A percentile compares a stretch with the other conserved stretches of the same genome.
Conservation (phyloP, 805 yeast genomes). For the Ogataea neopini region DNA sequence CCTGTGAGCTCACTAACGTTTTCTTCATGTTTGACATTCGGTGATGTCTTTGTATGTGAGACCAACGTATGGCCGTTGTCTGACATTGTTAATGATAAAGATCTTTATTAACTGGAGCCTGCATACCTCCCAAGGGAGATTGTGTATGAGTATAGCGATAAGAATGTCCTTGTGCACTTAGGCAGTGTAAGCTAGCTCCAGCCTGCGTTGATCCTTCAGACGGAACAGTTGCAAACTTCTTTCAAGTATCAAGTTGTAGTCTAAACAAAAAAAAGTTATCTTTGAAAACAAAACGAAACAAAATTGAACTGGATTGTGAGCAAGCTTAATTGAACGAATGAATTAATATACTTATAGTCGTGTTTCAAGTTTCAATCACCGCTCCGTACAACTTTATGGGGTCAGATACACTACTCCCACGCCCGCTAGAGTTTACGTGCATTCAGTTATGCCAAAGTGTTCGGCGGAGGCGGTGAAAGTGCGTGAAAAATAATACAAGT, state of each 20-base stretch:
- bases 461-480: not conserved
- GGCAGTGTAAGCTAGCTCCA: slow-evolving; percentile 7
- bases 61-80: not conserved
- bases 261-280: not conserved
- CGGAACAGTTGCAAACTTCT: not conserved
- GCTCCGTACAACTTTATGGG: not conserved
- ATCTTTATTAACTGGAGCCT: slow-evolving; percentile 3
- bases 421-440: not conserved
- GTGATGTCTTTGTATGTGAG: slow-evolving; percentile 1
- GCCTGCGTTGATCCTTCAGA: slow-evolving; percentile 1
- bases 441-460: not conserved
- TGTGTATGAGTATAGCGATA: not conserved
- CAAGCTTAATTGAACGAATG: slow-evolving; percentile 4
- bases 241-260: slow-evolving; percentile 1
- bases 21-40: slow-evolving; percentile 3
- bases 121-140: slow-evolving; percentile 5
- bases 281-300: slow-evolving; percentile 5
- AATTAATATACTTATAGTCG: slow-evolving; percentile 5
- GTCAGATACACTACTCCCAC: not conserved
- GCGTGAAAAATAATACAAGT: slow-evolving; percentile 1
- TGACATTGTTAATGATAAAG: not conserved
- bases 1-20: slow-evolving; percentile 7
- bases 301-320: not conserved
- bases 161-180: not conserved
- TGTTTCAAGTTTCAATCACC: slow-evolving; percentile 2